Conservation (phyloP, 2,329 filamentous ascomycete genomes). For the Clarireedia monteithiana region DNA sequence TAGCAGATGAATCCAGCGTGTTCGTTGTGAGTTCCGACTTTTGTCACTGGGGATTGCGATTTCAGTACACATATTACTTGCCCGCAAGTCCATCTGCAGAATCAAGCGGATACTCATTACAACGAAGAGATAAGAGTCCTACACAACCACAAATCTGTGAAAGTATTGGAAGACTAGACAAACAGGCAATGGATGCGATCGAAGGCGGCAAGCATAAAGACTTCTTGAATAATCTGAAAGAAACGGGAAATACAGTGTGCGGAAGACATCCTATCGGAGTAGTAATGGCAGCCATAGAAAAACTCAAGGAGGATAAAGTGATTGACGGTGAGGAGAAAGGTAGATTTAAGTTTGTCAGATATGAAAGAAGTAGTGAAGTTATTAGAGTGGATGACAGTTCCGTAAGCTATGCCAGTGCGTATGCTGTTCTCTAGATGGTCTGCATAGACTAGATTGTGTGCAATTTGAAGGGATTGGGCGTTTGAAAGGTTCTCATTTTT, state of each 20-base stretch:
- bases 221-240: slow-evolving; percentile 61
- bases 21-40: slow-evolving; percentile 95
- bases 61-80: slow-evolving; percentile 76
- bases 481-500: too few relatives aligned
- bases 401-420: slow-evolving; percentile 92
- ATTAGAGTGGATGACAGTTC: slow-evolving; percentile 64
- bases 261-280: slow-evolving; percentile 93
- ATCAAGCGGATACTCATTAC: slow-evolving; percentile 25
- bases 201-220: slow-evolving; percentile 62
- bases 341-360: slow-evolving; percentile 66
- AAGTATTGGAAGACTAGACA: slow-evolving; percentile 74
- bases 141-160: slow-evolving; percentile 61
- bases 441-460: neutral
- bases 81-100: slow-evolving; percentile 40
- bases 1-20: slow-evolving; percentile 65
- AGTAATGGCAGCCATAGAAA: slow-evolving; percentile 79
- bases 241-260: slow-evolving; percentile 86
- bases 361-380: slow-evolving; percentile 77
- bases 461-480: neutral
- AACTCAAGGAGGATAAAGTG: slow-evolving; percentile 35
- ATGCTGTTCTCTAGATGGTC: slow-evolving; percentile 52
- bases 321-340: slow-evolving; percentile 25
- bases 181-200: slow-evolving; percentile 76
- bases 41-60: slow-evolving; percentile 87
- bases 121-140: slow-evolving; percentile 28